These are phyloP conservation scores for Kwoniella sp. DNA, from an alignment of 768 basidiomycete genomes.

Conservation along the genomic window DNA sequence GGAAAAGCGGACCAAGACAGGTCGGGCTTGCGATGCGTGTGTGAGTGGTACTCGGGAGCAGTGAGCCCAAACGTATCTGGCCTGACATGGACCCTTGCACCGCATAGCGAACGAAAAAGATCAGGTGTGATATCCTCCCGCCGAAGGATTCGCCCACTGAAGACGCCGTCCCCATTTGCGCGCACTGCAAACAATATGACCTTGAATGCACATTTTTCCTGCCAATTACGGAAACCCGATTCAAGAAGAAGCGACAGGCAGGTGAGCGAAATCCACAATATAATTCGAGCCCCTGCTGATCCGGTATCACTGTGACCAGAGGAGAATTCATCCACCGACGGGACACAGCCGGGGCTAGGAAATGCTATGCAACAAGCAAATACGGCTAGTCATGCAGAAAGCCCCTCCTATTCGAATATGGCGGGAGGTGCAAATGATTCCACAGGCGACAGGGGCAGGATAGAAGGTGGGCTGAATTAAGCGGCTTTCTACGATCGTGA, in stretches of 20 bases:
- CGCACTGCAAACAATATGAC: constrained; percentile 89
- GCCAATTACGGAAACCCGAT: constrained; percentile 96
- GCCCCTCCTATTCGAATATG: too few relatives aligned
- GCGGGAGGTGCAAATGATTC: not conserved
- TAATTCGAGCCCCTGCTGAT: too few relatives aligned
- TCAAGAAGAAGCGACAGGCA: constrained; percentile 84
- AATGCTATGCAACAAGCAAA: too few relatives aligned
- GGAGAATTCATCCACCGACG: too few relatives aligned
- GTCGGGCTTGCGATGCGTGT: constrained; percentile 49
- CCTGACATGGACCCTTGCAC: constrained; percentile 2
- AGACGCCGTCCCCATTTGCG: constrained; percentile 65
- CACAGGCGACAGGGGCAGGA: constrained; percentile 1
- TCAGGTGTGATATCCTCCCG: constrained; percentile 70
- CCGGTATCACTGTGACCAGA: too few relatives aligned
- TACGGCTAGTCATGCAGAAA: too few relatives aligned
- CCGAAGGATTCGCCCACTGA: constrained; percentile 57
- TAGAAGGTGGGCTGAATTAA: constrained; percentile 40
- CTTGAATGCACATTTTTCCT: constrained; percentile 97
- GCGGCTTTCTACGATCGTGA: not conserved
- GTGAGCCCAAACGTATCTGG: not conserved
- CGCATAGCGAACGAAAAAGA: constrained; percentile 46
- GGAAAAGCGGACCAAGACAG: constrained; percentile 47
- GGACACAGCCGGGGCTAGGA: too few relatives aligned
- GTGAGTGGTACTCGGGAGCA: constrained; percentile 19
- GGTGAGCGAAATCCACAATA: constrained; percentile 62